These are phyloP conservation scores for Pouteria glomerata DNA, from an alignment of 148 eudicot genomes.

Conservation along the genomic window DNA sequence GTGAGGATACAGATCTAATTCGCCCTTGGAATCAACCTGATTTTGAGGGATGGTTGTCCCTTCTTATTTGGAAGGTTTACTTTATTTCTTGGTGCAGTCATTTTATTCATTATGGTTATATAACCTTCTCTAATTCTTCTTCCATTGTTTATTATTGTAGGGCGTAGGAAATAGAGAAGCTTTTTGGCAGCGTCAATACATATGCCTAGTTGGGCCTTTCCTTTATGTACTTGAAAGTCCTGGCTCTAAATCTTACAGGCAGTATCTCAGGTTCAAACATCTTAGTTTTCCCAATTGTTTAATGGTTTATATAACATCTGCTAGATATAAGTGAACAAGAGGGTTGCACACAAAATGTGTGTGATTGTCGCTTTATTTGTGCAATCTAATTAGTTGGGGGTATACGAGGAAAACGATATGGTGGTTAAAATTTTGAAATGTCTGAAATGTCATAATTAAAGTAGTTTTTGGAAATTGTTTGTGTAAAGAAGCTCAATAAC, in stretches of 20 bases:
- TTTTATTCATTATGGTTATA: constrained; percentile 2
- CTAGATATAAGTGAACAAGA: neutral
- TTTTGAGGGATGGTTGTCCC: constrained; percentile 85
- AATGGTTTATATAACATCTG: neutral
- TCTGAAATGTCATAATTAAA: no score
- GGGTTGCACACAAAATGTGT: no score
- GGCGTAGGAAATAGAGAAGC: constrained; percentile 96
- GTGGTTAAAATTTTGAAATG: no score
- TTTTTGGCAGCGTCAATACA: constrained; percentile 84
- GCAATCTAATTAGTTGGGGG: no score
- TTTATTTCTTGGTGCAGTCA: neutral
- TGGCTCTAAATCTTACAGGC: constrained; percentile 76
- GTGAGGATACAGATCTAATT: constrained; percentile 30
- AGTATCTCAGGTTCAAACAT: constrained; percentile 56
- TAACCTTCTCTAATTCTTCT: constrained; percentile 6
- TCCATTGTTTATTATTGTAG: constrained; percentile 29
- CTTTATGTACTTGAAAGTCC: constrained; percentile 80
- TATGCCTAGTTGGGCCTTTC: constrained; percentile 83
- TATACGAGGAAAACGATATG: no score
- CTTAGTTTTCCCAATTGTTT: neutral
- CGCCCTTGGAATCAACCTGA: constrained; percentile 92
- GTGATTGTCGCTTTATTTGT: no score
- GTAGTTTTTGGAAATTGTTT: no score
- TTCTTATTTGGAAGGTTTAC: constrained; percentile 83
- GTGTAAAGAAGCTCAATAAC: no score